phyloP scores from a whole-genome alignment of 2,329 filamentous ascomycete genomes.

The Ceratocystis colombiana region DNA sequence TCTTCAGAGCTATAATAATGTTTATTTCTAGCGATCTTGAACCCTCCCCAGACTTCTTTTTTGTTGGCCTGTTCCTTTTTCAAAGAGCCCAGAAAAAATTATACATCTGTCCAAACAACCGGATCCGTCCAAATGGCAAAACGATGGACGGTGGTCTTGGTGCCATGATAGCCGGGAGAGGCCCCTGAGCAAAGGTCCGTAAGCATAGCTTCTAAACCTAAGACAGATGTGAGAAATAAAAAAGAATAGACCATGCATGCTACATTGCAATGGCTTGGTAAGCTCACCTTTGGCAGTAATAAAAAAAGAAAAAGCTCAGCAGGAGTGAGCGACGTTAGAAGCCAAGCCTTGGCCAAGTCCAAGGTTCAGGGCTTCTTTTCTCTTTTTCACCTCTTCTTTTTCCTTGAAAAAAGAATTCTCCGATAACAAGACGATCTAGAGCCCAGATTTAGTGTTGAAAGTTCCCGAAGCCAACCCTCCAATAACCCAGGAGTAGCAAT shows the following conservation, averaged over 20 bases:
- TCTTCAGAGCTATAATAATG: not conserved
- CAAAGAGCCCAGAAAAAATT: not conserved
- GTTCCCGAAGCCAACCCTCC: not conserved
- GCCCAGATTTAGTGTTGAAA: not conserved
- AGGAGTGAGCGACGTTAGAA: not conserved
- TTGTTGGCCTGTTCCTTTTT: not conserved
- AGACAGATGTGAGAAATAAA: too few species aligned
- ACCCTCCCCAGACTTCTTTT: not conserved
- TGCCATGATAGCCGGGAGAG: not conserved
- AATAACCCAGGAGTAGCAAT: not conserved
- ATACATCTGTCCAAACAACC: not conserved
- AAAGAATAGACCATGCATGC: too few species aligned
- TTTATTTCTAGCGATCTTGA: not conserved
- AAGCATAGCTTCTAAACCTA: too few species aligned
- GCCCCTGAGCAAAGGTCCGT: not conserved
- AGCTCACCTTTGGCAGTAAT: not conserved
- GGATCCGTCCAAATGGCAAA: not conserved
- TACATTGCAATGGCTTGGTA: too few species aligned
- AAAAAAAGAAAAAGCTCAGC: not conserved
- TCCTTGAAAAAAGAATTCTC: not conserved
- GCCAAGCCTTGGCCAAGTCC: constrained; percentile 9
- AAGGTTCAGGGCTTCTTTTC: constrained; percentile 11
- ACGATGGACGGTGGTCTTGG: not conserved
- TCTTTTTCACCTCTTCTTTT: not conserved
- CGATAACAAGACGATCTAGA: constrained; percentile 3